A percentile compares a stretch with the other conserved stretches of the same genome.
These are phyloP conservation scores for Fusarium udum DNA, from an alignment of 2,329 filamentous ascomycete genomes.

Conservation along the genomic window DNA sequence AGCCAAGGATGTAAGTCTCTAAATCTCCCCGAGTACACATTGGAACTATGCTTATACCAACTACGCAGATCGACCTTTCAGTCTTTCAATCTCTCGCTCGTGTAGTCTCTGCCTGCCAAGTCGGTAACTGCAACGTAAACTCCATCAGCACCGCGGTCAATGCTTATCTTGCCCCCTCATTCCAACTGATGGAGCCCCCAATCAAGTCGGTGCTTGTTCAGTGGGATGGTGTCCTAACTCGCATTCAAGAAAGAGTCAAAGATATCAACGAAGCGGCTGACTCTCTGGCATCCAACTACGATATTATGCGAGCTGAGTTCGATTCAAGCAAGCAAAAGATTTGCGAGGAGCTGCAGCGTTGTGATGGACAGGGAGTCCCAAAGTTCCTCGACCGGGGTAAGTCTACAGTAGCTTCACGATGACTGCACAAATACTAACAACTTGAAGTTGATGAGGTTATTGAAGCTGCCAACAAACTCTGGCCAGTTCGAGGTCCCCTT, in stretches of 20 bases:
- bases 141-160: neutral
- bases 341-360: neutral
- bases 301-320: neutral
- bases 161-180: neutral
- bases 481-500: neutral
- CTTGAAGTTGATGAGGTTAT: neutral
- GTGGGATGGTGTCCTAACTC: neutral
- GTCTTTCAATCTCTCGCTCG: neutral
- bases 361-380: neutral
- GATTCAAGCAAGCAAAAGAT: neutral
- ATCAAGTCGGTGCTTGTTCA: neutral
- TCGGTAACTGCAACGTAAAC: neutral
- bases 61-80: neutral
- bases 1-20: neutral
- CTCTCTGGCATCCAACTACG: neutral
- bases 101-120: neutral
- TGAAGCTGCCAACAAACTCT: neutral
- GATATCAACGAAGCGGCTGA: neutral
- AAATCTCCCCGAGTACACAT: rapidly evolving
- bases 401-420: rapidly evolving
- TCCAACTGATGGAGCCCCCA: neutral
- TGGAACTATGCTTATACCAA: neutral
- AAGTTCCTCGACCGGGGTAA: neutral
- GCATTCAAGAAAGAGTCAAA: neutral
- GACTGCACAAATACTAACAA: rapidly evolving